A percentile compares a stretch with the other conserved stretches of the same genome.
Conservation (phyloP, 2,329 filamentous ascomycete genomes). For the Teratosphaeria zuluensis region DNA sequence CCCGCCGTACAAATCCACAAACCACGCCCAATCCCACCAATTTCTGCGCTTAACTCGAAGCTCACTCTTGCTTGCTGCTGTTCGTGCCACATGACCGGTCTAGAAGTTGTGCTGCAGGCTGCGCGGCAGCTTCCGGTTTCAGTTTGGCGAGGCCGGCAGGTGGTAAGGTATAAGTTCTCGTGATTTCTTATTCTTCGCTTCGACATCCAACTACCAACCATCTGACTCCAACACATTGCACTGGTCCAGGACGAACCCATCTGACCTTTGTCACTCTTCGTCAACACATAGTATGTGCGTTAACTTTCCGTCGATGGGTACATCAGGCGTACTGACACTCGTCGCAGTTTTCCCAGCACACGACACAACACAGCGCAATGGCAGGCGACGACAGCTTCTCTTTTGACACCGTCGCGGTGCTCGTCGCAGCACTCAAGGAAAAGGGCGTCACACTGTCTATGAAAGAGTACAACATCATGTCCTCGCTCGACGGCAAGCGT, state of each 20-base stretch:
- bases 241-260: background rate
- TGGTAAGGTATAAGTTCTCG: background rate
- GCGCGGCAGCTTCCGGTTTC: background rate
- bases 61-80: background rate
- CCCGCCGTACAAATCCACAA: background rate
- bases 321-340: background rate
- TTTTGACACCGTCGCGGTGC: slow-evolving; percentile 15
- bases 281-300: background rate
- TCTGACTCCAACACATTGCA: background rate
- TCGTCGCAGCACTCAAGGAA: slow-evolving; percentile 11
- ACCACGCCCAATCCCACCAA: background rate
- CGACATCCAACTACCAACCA: background rate
- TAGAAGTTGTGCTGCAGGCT: background rate
- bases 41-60: background rate
- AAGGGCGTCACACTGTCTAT: slow-evolving; percentile 9
- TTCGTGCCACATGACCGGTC: background rate
- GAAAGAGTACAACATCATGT: slow-evolving; percentile 23
- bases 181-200: background rate
- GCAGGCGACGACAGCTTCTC: slow-evolving; percentile 7
- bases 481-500: slow-evolving; percentile 12
- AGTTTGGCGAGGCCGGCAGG: background rate
- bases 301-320: background rate
- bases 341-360: background rate
- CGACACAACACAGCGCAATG: background rate
- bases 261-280: background rate